A percentile compares a stretch with the other conserved stretches of the same genome.
Evolutionary conservation across 2,329 filamentous ascomycete genomes (phyloP).

Genomic region (Alternaria longipes): DNA sequence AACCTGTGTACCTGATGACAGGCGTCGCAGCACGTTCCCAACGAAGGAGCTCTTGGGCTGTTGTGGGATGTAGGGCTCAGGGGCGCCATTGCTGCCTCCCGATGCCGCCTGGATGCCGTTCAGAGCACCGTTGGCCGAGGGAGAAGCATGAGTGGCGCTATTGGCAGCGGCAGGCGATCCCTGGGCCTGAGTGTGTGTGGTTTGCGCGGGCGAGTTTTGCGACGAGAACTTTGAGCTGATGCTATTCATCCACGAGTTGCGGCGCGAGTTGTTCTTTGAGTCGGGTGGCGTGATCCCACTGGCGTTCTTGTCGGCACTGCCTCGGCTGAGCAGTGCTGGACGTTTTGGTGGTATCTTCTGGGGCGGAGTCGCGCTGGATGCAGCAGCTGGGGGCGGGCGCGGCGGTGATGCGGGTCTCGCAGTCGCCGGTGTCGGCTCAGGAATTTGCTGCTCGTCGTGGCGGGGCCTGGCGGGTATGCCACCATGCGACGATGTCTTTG

Average conservation of each 20-base stretch:
- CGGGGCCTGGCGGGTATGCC: slow-evolving; percentile 33
- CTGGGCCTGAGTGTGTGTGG: slow-evolving; percentile 46
- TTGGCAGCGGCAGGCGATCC: slow-evolving; percentile 51
- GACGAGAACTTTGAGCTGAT: slow-evolving; percentile 92
- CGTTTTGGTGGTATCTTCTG: slow-evolving; percentile 48
- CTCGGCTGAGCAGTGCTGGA: slow-evolving; percentile 55
- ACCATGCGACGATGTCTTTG: slow-evolving; percentile 48
- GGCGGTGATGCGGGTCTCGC: slow-evolving; percentile 39
- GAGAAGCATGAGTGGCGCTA: slow-evolving; percentile 63
- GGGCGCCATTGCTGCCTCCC: slow-evolving; percentile 40
- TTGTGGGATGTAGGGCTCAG: slow-evolving; percentile 74
- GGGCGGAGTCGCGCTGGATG: slow-evolving; percentile 24
- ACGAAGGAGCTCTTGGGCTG: slow-evolving; percentile 82
- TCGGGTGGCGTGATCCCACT: slow-evolving; percentile 43
- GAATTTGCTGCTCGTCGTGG: slow-evolving; percentile 27
- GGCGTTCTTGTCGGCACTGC: slow-evolving; percentile 49
- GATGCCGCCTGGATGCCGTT: slow-evolving; percentile 52
- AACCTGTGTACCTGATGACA: slow-evolving; percentile 69
- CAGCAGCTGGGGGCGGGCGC: slow-evolving; percentile 32
- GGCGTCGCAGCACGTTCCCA: slow-evolving; percentile 78
- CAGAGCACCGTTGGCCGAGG: slow-evolving; percentile 47
- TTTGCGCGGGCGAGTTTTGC: slow-evolving; percentile 50
- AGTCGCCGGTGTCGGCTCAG: slow-evolving; percentile 24
- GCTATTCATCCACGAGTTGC: slow-evolving; percentile 90
- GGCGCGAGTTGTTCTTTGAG: slow-evolving; percentile 55